These are phyloP conservation scores for Terfezia claveryi DNA, from an alignment of 495 filamentous ascomycete genomes.

Conservation along the genomic window DNA sequence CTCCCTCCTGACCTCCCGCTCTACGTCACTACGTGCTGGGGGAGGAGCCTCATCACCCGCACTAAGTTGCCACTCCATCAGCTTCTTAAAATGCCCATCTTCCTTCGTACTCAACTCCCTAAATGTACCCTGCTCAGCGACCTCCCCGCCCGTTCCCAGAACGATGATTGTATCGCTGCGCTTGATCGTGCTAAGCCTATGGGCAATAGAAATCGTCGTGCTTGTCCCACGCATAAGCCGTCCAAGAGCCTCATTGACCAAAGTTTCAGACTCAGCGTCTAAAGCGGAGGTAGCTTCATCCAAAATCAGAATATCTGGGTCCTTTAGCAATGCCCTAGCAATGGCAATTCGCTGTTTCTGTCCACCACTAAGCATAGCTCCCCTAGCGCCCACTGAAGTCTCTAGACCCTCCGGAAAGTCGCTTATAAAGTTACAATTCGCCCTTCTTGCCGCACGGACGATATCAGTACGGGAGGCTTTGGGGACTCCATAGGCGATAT, in stretches of 20 bases:
- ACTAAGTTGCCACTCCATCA: constrained; percentile 99
- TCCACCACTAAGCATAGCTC: constrained; percentile 81
- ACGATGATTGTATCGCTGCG: constrained; percentile 82
- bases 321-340: constrained; percentile 78
- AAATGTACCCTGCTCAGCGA: constrained; percentile 78
- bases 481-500: constrained; percentile 84
- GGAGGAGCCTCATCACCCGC: constrained; percentile 36
- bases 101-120: constrained; percentile 45
- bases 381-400: constrained; percentile 76
- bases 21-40: background rate
- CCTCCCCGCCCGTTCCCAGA: constrained; percentile 56
- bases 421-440: constrained; percentile 91
- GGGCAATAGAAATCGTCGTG: constrained; percentile 78
- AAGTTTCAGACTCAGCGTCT: constrained; percentile 91
- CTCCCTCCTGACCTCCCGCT: background rate
- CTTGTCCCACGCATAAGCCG: constrained; percentile 63
- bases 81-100: constrained; percentile 65
- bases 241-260: constrained; percentile 73
- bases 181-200: constrained; percentile 89
- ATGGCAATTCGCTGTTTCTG: constrained; percentile 98
- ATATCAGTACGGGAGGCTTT: constrained; percentile 59
- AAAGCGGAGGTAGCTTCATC: constrained; percentile 88
- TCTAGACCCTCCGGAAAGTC: constrained; percentile 94
- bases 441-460: constrained; percentile 63
- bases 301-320: constrained; percentile 86